Base-by-base conservation (phyloP, 2,329 filamentous ascomycete species). In the Apiospora sp. region DNA sequence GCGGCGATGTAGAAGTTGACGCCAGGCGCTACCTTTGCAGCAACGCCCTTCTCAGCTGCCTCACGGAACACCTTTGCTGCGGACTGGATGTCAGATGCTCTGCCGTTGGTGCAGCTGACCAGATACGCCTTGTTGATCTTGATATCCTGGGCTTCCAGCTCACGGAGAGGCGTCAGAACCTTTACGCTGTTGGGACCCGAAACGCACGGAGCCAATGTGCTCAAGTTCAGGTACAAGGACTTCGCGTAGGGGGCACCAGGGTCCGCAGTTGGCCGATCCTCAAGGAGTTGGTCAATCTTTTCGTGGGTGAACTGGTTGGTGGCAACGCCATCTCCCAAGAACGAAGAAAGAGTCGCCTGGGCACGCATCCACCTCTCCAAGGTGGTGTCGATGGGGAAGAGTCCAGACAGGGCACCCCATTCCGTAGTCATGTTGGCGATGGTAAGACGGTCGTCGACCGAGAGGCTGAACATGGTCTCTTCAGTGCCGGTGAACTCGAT, bases 111-210 rank as follows among this genome's bases (percentile, higher is more conserved):
- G 86, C 96, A 98, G 0, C 92, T 95, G 0, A 98, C 92, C 0
- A 98, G 86, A 81, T 98, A 98, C 0, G 94, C 95, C 80, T 93
- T 94, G 85, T 98, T 84, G 30, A 98, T 83, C 68, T 90, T 88
- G 81, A 98, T 97, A 75, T 93, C 84, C 79, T 96, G 86, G 0
- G 88, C 80, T 77, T 92, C 92, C 0, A 98, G 89, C 44, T 96
- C 90, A 6, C 86, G 84, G 0, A 98, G 82, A 0, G 96, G 94
- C 0, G 92, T 97, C 0, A 93, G 91, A 0, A 98, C 85, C 82
- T 98, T 98, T 79, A 98, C 94, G 0, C 93, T 95, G 83, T 98
- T 98, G 0, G 96, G 96, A 0, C 96, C 95, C 0, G 95, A 88
- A 13, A 98, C 91, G 72, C 93, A 95, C 0, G 95, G 95, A 0